Conservation (phyloP, 768 basidiomycete genomes). For the Kwoniella pini region DNA sequence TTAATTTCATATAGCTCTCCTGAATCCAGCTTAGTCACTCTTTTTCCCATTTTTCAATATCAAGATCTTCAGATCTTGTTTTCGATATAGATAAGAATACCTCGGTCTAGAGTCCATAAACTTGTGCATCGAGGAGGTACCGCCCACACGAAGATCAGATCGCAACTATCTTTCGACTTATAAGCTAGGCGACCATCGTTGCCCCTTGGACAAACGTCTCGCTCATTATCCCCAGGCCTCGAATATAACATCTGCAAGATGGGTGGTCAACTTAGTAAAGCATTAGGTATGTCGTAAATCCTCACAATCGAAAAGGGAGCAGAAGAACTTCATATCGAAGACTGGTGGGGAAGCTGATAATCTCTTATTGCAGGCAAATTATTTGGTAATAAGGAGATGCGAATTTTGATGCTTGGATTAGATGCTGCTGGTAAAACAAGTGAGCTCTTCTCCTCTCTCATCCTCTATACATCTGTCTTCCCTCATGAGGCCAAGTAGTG, state of each 20-base stretch:
- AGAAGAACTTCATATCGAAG: neutral
- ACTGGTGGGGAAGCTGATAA: neutral
- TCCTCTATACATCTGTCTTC: too few species aligned
- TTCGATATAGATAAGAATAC: too few species aligned
- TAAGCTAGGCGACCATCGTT: too few species aligned
- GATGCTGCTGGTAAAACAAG: constrained; percentile 99
- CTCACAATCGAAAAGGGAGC: neutral
- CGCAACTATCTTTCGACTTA: too few species aligned
- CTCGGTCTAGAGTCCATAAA: too few species aligned
- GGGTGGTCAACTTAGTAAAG: constrained; percentile 53
- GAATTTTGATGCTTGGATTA: constrained; percentile 91
- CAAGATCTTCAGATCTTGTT: neutral
- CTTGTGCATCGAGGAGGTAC: too few species aligned
- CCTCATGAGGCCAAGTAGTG: too few species aligned
- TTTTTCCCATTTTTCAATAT: neutral
- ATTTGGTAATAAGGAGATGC: constrained; percentile 99
- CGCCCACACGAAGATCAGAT: too few species aligned
- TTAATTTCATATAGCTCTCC: neutral
- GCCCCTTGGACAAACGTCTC: too few species aligned
- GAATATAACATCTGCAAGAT: constrained; percentile 28
- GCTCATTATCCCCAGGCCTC: too few species aligned
- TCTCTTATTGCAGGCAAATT: constrained; percentile 66
- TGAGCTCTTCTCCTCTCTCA: constrained; percentile 56
- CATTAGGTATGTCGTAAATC: constrained; percentile 39
- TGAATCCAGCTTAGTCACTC: constrained; percentile 8